These are phyloP conservation scores for Eutreptiella sp. DNA, from an alignment of 208 protist species.

Conservation along the genomic window DNA sequence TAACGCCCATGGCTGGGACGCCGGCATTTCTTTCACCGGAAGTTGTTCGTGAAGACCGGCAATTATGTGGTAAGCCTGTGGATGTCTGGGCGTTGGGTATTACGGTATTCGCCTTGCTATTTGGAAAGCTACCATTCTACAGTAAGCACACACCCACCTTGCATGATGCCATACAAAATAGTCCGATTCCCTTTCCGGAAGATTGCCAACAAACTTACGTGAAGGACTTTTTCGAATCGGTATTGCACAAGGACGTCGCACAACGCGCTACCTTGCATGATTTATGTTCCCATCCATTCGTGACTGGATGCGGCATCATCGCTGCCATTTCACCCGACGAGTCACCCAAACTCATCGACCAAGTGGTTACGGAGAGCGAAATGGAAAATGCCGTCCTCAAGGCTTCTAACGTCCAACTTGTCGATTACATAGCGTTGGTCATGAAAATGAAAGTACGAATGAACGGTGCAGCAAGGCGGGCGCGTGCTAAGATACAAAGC, in stretches of 20 bases:
- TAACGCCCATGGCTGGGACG: conserved; percentile 45
- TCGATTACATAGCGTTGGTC: too few relatives aligned
- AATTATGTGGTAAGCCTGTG: conserved; percentile 32
- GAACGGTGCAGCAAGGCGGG: too few relatives aligned
- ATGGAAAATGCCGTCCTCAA: too few relatives aligned
- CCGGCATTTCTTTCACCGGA: conserved; percentile 55
- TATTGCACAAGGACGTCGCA: conserved; percentile 53
- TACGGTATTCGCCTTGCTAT: conserved; percentile 50
- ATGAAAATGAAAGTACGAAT: too few relatives aligned
- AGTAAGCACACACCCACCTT: conserved; percentile 27
- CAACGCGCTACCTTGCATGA: too few relatives aligned
- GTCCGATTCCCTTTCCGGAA: conserved; percentile 41
- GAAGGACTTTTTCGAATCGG: conserved; percentile 44
- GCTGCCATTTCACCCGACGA: too few relatives aligned
- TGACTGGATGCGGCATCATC: too few relatives aligned
- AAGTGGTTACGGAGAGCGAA: too few relatives aligned
- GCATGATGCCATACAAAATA: conserved; percentile 35
- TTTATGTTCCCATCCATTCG: too few relatives aligned
- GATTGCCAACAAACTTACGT: conserved; percentile 36
- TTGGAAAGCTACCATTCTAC: conserved; percentile 47
- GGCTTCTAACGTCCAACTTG: too few relatives aligned
- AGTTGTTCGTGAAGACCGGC: conserved; percentile 34
- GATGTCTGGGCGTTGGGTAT: conserved; percentile 60
- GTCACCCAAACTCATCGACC: too few relatives aligned
- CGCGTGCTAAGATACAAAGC: too few relatives aligned